Conservation (phyloP, 371 early-diverging fungal species). For the Lichtheimia ornata region DNA sequence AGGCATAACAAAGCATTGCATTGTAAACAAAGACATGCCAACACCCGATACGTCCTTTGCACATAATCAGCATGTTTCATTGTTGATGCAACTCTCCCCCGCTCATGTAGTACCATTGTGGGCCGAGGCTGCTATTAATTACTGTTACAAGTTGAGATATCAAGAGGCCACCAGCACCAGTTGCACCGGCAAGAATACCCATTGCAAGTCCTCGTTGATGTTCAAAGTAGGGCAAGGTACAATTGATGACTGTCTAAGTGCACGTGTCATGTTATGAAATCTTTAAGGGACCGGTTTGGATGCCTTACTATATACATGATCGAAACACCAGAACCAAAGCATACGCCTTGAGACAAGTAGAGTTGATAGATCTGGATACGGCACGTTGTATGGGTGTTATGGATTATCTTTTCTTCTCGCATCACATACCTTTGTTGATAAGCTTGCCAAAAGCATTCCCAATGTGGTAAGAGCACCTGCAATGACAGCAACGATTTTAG, state of each 20-base stretch:
- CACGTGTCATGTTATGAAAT: too few relatives aligned
- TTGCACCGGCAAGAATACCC: constrained; percentile 73
- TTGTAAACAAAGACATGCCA: constrained; percentile 50
- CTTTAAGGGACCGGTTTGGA: not conserved
- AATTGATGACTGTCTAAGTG: constrained; percentile 34
- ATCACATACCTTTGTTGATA: constrained; percentile 19
- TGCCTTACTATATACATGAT: constrained; percentile 33
- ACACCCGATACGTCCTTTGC: constrained; percentile 54
- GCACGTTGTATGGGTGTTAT: not conserved
- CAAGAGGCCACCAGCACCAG: constrained; percentile 76
- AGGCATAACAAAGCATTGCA: constrained; percentile 38
- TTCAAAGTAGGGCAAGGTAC: constrained; percentile 72
- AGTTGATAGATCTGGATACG: constrained; percentile 52
- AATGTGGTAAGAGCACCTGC: constrained; percentile 22
- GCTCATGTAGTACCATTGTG: constrained; percentile 43
- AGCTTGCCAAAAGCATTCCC: constrained; percentile 36
- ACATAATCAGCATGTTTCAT: too few relatives aligned
- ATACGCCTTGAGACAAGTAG: constrained; percentile 63
- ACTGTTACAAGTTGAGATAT: constrained; percentile 63
- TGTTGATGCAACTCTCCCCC: not conserved
- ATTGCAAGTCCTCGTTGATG: constrained; percentile 68
- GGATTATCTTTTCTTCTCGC: not conserved
- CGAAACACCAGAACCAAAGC: constrained; percentile 61
- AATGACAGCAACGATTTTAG: constrained; percentile 24
- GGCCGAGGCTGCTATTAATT: constrained; percentile 56